Percentiles rank a stretch among this genome's conserved stretches.
These are phyloP conservation scores for Alternaria sp. DNA, from an alignment of 2,329 filamentous ascomycete genomes.

Conservation along the genomic window DNA sequence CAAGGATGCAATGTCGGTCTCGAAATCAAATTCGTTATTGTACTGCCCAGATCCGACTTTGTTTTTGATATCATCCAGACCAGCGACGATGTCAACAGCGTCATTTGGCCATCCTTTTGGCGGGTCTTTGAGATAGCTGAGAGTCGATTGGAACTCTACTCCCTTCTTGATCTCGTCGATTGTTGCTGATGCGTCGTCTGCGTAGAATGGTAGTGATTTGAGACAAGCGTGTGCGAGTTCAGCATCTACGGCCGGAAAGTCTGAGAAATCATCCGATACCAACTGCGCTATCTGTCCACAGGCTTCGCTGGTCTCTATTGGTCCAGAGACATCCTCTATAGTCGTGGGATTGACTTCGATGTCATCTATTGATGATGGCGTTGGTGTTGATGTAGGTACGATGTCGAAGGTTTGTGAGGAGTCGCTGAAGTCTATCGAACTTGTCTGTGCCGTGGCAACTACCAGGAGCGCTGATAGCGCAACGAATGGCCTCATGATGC, in stretches of 20 bases:
- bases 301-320: constrained; percentile 37
- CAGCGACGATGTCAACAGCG: constrained; percentile 47
- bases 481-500: constrained; percentile 7
- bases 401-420: constrained; percentile 12
- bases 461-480: constrained; percentile 4
- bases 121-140: constrained; percentile 50
- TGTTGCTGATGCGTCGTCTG: constrained; percentile 31
- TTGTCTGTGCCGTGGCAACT: constrained; percentile 8
- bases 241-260: constrained; percentile 36
- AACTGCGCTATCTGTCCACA: constrained; percentile 35
- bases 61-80: constrained; percentile 44
- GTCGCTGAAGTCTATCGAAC: constrained; percentile 4
- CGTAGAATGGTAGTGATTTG: constrained; percentile 44
- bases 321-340: constrained; percentile 36
- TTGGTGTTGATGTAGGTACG: constrained; percentile 6
- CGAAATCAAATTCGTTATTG: constrained; percentile 52
- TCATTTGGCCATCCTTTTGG: constrained; percentile 48
- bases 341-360: constrained; percentile 31
- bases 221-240: constrained; percentile 47
- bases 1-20: constrained; percentile 44
- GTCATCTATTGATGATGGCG: constrained; percentile 26
- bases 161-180: constrained; percentile 44
- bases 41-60: constrained; percentile 43
- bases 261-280: constrained; percentile 15
- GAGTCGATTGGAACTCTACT: constrained; percentile 50